Evolutionary conservation across 257 asterid genomes (phyloP).

Genomic region (Ilex asprella): DNA sequence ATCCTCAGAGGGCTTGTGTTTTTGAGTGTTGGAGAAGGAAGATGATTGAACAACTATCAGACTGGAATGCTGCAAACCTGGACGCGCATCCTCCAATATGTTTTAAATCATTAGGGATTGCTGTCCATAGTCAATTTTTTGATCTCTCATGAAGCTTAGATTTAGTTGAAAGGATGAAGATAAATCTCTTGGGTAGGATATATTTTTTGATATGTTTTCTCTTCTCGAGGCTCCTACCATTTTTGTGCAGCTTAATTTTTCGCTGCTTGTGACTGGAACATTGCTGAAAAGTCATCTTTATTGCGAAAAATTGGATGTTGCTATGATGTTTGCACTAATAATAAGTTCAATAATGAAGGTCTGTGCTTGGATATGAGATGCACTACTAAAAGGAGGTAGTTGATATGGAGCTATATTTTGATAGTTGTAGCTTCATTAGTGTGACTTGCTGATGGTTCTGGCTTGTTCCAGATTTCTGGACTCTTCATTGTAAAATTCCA

Average conservation of each 20-base stretch:
- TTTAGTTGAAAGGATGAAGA: neutral
- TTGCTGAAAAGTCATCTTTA: neutral
- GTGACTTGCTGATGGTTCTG: neutral
- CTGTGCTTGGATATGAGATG: neutral
- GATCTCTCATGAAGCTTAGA: slow-evolving; percentile 3
- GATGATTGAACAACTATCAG: too few species aligned
- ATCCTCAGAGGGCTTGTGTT: neutral
- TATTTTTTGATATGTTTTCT: too few species aligned
- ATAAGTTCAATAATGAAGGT: neutral
- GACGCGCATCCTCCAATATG: too few species aligned
- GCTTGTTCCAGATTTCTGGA: neutral
- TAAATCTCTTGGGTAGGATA: neutral
- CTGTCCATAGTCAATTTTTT: neutral
- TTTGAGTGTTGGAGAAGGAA: neutral
- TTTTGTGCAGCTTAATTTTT: neutral
- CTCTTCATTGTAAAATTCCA: neutral
- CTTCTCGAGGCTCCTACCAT: neutral
- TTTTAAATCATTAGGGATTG: neutral
- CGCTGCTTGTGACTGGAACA: neutral
- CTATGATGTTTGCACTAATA: neutral
- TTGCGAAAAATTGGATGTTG: neutral
- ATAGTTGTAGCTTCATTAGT: neutral
- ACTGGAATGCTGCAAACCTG: too few species aligned
- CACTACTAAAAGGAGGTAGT: neutral
- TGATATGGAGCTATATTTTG: neutral